These are phyloP conservation scores for Inosperma sp. DNA, from an alignment of 768 basidiomycete genomes.

Conservation along the genomic window DNA sequence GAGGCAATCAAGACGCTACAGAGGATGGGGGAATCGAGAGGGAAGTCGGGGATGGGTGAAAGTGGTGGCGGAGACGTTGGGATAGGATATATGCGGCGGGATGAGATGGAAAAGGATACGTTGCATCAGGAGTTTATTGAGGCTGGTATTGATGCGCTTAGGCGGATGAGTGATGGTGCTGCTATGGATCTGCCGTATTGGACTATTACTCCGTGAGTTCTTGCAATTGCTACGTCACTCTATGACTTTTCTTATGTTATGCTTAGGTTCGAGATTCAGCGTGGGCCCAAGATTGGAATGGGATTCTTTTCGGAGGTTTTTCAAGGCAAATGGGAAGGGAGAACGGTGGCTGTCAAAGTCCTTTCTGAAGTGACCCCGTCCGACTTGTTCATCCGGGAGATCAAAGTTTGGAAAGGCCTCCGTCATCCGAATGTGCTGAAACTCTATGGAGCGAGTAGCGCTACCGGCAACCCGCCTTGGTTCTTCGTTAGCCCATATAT, in stretches of 20 bases:
- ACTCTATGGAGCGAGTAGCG: constrained; percentile 70
- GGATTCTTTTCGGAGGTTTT: constrained; percentile 75
- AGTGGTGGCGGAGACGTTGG: background rate
- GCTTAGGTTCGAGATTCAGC: constrained; percentile 61
- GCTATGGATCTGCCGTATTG: constrained; percentile 50
- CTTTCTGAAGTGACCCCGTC: constrained; percentile 56
- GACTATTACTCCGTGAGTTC: constrained; percentile 60
- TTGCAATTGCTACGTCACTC: background rate
- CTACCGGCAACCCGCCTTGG: constrained; percentile 62
- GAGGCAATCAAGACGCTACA: constrained; percentile 76
- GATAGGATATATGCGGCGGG: constrained; percentile 3
- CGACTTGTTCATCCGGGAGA: constrained; percentile 61
- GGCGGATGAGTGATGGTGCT: constrained; percentile 47
- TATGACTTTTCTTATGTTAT: constrained; percentile 6
- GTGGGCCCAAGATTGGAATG: constrained; percentile 57
- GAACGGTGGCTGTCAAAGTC: constrained; percentile 64
- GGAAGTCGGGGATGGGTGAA: constrained; percentile 3
- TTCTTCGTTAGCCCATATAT: constrained; percentile 73
- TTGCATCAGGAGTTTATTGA: constrained; percentile 65
- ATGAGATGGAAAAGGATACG: constrained; percentile 32
- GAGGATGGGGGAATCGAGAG: constrained; percentile 47
- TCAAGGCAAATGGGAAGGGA: constrained; percentile 60
- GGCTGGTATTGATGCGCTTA: constrained; percentile 60
- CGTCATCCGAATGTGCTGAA: constrained; percentile 63
- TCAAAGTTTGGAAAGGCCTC: constrained; percentile 63